phyloP scores from a whole-genome alignment of 2,329 filamentous ascomycete species.

The Pleoardoris graminearum region DNA sequence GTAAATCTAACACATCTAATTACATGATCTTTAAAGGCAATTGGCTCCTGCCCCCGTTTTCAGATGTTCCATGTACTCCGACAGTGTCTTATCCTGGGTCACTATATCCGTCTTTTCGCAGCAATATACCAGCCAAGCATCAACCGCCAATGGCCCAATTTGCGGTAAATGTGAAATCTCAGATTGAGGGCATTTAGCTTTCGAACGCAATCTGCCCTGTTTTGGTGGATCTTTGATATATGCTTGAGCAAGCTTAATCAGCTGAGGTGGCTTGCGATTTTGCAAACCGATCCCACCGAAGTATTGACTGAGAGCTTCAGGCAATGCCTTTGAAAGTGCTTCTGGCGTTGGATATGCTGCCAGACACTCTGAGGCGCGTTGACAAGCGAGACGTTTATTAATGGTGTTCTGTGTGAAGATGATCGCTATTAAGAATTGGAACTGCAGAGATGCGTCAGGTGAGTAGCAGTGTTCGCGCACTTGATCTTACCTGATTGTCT shows the following conservation, averaged over 20 bases:
- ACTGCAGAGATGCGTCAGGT: neutral
- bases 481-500: neutral
- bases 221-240: neutral
- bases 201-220: neutral
- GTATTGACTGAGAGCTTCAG: neutral
- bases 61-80: neutral
- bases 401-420: neutral
- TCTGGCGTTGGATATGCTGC: neutral
- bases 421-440: neutral
- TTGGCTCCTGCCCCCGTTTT: neutral
- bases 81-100: neutral
- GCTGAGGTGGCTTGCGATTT: neutral
- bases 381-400: neutral
- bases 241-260: conserved; percentile 1
- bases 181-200: neutral
- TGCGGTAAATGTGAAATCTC: neutral
- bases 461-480: neutral
- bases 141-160: neutral
- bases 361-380: neutral
- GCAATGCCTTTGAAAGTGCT: neutral
- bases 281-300: neutral
- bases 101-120: neutral
- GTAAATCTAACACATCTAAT: neutral
- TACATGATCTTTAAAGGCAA: neutral
- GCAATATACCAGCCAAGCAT: conserved; percentile 1